Evolutionary conservation across 176 grass and related monocot genomes (phyloP).

Genomic region (Chrysopogon serrulatus): DNA sequence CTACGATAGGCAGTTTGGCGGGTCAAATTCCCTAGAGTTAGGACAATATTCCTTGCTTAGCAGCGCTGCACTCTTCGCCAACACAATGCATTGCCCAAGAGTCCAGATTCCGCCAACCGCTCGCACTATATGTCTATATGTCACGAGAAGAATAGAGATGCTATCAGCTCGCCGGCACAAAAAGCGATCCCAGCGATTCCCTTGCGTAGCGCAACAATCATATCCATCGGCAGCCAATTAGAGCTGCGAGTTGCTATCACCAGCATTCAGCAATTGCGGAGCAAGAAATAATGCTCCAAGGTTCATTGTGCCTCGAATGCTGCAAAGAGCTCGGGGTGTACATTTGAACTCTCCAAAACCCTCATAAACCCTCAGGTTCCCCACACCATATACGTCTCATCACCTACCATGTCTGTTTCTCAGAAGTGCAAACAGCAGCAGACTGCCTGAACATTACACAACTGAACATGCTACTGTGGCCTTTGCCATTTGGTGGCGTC

Average conservation of each 20-base stretch:
- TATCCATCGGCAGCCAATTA: neutral
- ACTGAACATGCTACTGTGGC: neutral
- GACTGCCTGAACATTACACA: neutral
- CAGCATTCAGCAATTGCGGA: neutral
- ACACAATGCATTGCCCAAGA: neutral
- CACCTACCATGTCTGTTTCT: neutral
- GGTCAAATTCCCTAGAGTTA: conserved; percentile 19
- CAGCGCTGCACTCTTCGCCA: neutral
- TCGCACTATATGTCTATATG: neutral
- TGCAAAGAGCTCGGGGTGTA: neutral
- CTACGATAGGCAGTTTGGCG: conserved; percentile 13
- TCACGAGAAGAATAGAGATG: neutral
- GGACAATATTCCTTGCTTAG: conserved; percentile 58
- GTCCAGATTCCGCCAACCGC: conserved; percentile 21
- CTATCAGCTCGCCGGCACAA: neutral
- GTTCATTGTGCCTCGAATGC: neutral
- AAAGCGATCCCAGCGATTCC: neutral
- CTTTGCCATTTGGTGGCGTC: neutral
- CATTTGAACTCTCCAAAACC: neutral
- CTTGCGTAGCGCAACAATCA: neutral
- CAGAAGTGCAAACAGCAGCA: neutral
- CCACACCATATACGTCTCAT: neutral
- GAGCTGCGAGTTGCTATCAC: neutral
- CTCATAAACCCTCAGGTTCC: neutral
- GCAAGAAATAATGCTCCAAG: neutral